Base-by-base conservation (phyloP, 1,284 basidiomycete species). In the Marasmius sp. region DNA sequence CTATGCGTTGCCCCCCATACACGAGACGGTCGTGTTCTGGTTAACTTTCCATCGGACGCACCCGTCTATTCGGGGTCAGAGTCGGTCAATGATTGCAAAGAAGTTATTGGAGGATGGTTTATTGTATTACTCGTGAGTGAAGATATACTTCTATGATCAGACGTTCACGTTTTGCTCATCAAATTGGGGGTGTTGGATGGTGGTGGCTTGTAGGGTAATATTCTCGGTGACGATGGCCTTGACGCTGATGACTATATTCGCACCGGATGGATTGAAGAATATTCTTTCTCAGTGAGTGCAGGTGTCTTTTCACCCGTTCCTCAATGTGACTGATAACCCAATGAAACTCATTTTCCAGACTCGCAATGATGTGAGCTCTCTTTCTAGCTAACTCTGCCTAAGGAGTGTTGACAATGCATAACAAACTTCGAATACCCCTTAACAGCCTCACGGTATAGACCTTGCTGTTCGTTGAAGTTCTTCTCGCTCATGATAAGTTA, bases 1-100 rank as follows among this genome's bases (percentile, higher is more conserved):
- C 0, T 86, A 83, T n/a, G n/a, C n/a, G 83, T 70, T 84, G 9
- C 84, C 84, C 6, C 75, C 85, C 11, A 63, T 84, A 3, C 85
- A 84, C 66, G 84, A 85, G 64, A 85, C 82, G 0, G 71, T 82
- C 59, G 77, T 85, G 18, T 72, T 85, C 37, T 68, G 62, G 12
- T 74, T 86, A 50, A 85, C 81, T 0, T 63, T 85, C 9, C 74
- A 73, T 56, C 77, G 77, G n/a, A 83, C 82, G 2, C 67, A 78
- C 2, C 76, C 76, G 12, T 72, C 79, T 1, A 68, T 83, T 33
- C 73, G 74, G 27, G 69, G 74, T 38, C 75, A 75, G 54, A 70
- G 77, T 43, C 72, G 78, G 0, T 74, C 78, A 7, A 77, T 76
- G 58, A 77, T 84, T 34, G 69, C 81, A 57, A 76, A 75, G 60